A percentile compares a stretch with the other conserved stretches of the same genome.
phyloP scores from a whole-genome alignment of 2,329 filamentous ascomycete species.

The Fusarium sp. region DNA sequence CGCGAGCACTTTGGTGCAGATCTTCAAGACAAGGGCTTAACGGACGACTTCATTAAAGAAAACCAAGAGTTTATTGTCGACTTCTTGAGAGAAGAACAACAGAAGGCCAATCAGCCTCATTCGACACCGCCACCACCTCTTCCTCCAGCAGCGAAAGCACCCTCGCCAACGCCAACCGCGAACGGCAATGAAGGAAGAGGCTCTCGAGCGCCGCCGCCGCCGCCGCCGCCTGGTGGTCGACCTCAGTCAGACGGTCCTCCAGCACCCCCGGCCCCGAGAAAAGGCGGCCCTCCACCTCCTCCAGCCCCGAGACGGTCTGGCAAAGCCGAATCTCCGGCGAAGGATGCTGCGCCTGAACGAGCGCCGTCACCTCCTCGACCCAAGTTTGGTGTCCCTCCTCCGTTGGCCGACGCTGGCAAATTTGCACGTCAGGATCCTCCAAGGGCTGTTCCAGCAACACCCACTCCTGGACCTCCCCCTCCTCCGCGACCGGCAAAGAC shows the following conservation, averaged over 20 bases:
- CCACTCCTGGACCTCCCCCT: conserved; percentile 48
- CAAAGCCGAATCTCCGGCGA: conserved; percentile 56
- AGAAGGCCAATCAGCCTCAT: conserved; percentile 45
- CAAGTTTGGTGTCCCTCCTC: conserved; percentile 85
- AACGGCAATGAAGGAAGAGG: conserved; percentile 46
- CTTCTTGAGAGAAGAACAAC: conserved; percentile 68
- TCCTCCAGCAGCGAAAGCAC: conserved; percentile 39
- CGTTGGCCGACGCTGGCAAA: conserved; percentile 89
- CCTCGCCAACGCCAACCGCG: conserved; percentile 43
- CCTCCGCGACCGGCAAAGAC: conserved; percentile 70
- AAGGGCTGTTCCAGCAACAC: conserved; percentile 41
- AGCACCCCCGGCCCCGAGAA: conserved; percentile 42
- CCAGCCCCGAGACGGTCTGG: conserved; percentile 67
- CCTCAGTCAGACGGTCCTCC: conserved; percentile 43
- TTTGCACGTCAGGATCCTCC: conserved; percentile 68
- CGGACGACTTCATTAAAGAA: conserved; percentile 73
- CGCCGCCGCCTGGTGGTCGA: conserved; percentile 47
- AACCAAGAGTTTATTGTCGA: conserved; percentile 76
- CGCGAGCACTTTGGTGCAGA: conserved; percentile 73
- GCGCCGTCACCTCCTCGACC: conserved; percentile 76
- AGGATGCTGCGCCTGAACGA: conserved; percentile 62
- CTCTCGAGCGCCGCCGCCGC: conserved; percentile 51
- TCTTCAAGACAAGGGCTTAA: conserved; percentile 69
- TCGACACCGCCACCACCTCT: conserved; percentile 42
- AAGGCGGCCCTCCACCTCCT: conserved; percentile 47